Evolutionary conservation across 2,329 filamentous ascomycete species (phyloP), one percentile per base, ranked within the genome.

Genomic region (Aureobasidium zeae): DNA sequence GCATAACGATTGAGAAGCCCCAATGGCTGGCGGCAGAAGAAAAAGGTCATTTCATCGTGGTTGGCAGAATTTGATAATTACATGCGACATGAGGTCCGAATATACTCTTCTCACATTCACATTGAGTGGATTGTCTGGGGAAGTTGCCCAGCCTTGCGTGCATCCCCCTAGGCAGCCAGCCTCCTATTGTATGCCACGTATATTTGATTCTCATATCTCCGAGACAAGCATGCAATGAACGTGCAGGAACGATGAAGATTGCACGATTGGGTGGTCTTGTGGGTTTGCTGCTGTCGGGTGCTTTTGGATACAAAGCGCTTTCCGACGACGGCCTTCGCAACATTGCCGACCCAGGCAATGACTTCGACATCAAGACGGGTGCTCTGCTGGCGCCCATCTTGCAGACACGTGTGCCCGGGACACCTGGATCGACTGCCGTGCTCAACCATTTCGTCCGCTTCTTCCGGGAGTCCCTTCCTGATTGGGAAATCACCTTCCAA

Each of bases 351-450:
- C 79, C 80, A 1, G 79, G 77, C 48, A 64, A 71, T 46, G 50
- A 59, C 48, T 89, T 95, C 60, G 77, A 94, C 63, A 85, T 91
- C 53, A 65, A 81, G 48, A 73, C 70, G 24, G 86, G 87, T 52
- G 68, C 75, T 3, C 72, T 98, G 13, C 76, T 98, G 22, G 75
- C 89, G 3, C 91, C 89, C 1, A 88, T 98, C 55, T 71, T 98
- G 43, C 79, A 83, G 38, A 81, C 91, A 1, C 83, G 91, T 48
- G 88, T 98, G 0, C 85, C 91, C 5, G 91, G 88, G 12, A 94
- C 87, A 1, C 71, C 79, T 1, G 87, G 86, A 20, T 86, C 82
- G 11, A 61, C 66, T 12, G 73, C 72, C 41, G 86, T 84, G 3
- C 82, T 91, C 53, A 72, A 77, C 31, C 89, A 96, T 65, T 86